phyloP scores from a whole-genome alignment of 2,329 filamentous ascomycete genomes.

The Nigrograna mackinnonii region DNA sequence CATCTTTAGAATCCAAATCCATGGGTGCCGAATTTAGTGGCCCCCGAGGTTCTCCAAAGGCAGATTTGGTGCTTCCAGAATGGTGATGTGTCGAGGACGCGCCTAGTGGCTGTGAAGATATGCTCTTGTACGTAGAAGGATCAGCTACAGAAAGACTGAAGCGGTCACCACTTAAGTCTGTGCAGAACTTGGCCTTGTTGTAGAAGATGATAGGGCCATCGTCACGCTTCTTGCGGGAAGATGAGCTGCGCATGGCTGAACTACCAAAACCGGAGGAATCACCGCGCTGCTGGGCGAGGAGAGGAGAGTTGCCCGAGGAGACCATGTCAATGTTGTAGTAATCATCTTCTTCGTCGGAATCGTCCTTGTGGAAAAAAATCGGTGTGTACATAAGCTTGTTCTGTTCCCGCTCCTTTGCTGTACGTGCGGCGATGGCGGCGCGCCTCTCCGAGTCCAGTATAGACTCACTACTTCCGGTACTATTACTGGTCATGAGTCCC shows the following conservation, averaged over 20 bases:
- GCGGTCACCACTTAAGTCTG: slow-evolving; percentile 72
- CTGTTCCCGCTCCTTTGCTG: slow-evolving; percentile 24
- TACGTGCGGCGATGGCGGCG: slow-evolving; percentile 18
- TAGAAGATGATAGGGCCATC: slow-evolving; percentile 85
- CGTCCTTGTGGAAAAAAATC: slow-evolving; percentile 51
- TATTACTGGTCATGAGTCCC: slow-evolving; percentile 21
- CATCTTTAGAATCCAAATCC: slow-evolving; percentile 28
- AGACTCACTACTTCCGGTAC: slow-evolving; percentile 19
- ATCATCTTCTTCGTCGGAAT: slow-evolving; percentile 43
- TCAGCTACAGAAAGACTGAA: slow-evolving; percentile 18
- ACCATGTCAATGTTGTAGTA: slow-evolving; percentile 36
- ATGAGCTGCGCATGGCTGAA: slow-evolving; percentile 51
- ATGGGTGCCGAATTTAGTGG: slow-evolving; percentile 22
- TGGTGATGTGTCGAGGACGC: slow-evolving; percentile 1
- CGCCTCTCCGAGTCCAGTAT: slow-evolving; percentile 18
- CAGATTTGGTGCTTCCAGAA: slow-evolving; percentile 13
- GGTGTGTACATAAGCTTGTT: slow-evolving; percentile 50
- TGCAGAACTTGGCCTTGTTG: slow-evolving; percentile 77
- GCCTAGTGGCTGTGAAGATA: slow-evolving; percentile 39
- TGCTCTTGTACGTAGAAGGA: slow-evolving; percentile 29
- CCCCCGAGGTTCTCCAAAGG: slow-evolving; percentile 30
- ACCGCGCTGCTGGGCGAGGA: slow-evolving; percentile 25
- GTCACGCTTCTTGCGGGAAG: slow-evolving; percentile 56
- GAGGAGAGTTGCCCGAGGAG: slow-evolving; percentile 31
- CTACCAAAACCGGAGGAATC: slow-evolving; percentile 49